Base-by-base conservation (phyloP, 2,329 filamentous ascomycete genomes). In the Bipolaris bicolor region DNA sequence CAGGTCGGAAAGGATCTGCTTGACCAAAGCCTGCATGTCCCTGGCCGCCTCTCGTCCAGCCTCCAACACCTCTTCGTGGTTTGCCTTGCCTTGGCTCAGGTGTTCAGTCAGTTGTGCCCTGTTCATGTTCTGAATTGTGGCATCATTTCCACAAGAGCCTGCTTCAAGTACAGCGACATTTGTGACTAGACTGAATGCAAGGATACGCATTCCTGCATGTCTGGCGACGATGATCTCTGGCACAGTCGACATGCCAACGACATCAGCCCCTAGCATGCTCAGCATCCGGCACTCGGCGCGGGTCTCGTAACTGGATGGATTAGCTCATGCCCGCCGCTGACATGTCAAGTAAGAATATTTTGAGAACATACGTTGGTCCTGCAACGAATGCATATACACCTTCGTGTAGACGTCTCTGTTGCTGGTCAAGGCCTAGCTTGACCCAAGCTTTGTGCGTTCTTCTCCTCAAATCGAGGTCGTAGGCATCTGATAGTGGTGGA, bases 201-300 rank as follows among this genome's bases (percentile, higher is more conserved):
- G 76, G 6, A 90, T 84, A 26, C 83, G 79, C 64, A 89, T 81
- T n/a, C 83, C 84, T 52, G 80, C 82, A 71, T 90, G 87, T 61
- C 87, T 80, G 31, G 87, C 87, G 15, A 87, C 85, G 48, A 89
- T 82, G 50, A 89, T 87, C 68, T 90, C 87, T 7, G 87, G 87
- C 26, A 89, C 86, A 0, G 87, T 89, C 31, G 85, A 88, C 87
- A 90, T 89, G 13, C 87, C 87, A 1, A 89, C 87, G n/a, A 89
- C 77, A 67, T 89, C 87, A n/a, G 86, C 86, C 6, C 87, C 86
- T 6, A 88, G 74, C 46, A 78, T 78, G 37, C 80, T 80, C 57
- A 89, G 78, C 81, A 88, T 83, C 16, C 86, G 81, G 67, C 86
- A 88, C 70, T 89, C 86, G 1, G 86, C 86, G 58, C 87, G 79